phyloP scores from a whole-genome alignment of 495 filamentous ascomycete genomes.

The Daldinia vernicosa region DNA sequence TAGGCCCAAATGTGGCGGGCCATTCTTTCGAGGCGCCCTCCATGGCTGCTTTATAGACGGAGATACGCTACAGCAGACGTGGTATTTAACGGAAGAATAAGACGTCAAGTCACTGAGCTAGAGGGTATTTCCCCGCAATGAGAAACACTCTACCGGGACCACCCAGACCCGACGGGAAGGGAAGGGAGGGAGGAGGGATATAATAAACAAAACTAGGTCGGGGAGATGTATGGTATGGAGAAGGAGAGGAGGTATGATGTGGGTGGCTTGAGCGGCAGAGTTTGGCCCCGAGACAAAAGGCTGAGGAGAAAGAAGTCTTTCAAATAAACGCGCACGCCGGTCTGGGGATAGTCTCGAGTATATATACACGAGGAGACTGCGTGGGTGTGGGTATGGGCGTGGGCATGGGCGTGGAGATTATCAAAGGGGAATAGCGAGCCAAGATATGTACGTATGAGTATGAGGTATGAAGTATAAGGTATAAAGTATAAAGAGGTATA shows the following conservation, averaged over 20 bases:
- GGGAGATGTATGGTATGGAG: slow-evolving; percentile 15
- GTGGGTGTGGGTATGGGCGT: background rate
- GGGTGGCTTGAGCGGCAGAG: slow-evolving; percentile 30
- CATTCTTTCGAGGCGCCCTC: slow-evolving; percentile 31
- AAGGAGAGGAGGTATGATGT: slow-evolving; percentile 25
- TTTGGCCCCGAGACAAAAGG: slow-evolving; percentile 33
- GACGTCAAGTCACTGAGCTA: slow-evolving; percentile 5
- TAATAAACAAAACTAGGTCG: slow-evolving; percentile 30
- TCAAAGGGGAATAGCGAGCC: slow-evolving; percentile 12
- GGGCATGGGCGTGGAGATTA: slow-evolving; percentile 14
- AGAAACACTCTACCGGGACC: slow-evolving; percentile 20
- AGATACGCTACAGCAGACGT: background rate
- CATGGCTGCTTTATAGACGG: slow-evolving; percentile 20
- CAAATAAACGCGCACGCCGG: slow-evolving; percentile 28
- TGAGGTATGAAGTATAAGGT: background rate
- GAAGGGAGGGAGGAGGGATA: slow-evolving; percentile 8
- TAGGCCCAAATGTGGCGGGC: slow-evolving; percentile 31
- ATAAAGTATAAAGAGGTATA: background rate
- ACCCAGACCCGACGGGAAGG: slow-evolving; percentile 5
- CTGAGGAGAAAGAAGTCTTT: slow-evolving; percentile 19
- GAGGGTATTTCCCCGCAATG: slow-evolving; percentile 1
- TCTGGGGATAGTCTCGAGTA: slow-evolving; percentile 39
- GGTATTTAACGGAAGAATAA: background rate
- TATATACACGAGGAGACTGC: slow-evolving; percentile 37
- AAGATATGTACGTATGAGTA: slow-evolving; percentile 5